Percentiles rank a stretch among this genome's conserved stretches.
These are phyloP conservation scores for Cylindrotheca fusiformis DNA, from an alignment of 108 stramenopile genomes.

Conservation along the genomic window DNA sequence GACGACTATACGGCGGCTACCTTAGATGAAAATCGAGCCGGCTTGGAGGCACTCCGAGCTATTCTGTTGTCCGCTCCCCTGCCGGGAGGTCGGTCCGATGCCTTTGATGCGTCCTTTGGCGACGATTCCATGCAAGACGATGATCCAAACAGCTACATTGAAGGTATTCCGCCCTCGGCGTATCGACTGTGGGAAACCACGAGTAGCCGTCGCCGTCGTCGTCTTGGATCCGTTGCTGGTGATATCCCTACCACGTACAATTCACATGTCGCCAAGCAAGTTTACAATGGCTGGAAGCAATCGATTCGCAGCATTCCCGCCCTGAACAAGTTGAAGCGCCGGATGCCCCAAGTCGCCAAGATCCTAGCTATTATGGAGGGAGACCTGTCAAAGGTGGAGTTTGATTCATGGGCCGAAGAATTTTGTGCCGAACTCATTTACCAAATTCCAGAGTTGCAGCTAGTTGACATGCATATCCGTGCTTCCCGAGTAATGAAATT, in stretches of 20 bases:
- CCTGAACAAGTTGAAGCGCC: constrained; percentile 23
- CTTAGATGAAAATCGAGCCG: constrained; percentile 48
- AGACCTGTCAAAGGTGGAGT: constrained; percentile 22
- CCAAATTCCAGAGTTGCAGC: constrained; percentile 48
- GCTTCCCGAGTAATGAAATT: constrained; percentile 48
- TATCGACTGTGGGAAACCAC: constrained; percentile 68
- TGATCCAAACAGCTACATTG: constrained; percentile 8
- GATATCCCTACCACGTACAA: constrained; percentile 50
- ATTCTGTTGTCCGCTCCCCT: constrained; percentile 70
- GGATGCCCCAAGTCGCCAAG: constrained; percentile 37
- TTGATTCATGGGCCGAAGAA: constrained; percentile 59
- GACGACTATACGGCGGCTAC: constrained; percentile 15
- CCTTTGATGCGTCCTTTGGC: constrained; percentile 38
- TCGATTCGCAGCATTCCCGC: constrained; percentile 16
- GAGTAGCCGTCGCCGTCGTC: neutral
- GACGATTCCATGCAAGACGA: constrained; percentile 2
- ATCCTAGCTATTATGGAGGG: constrained; percentile 40
- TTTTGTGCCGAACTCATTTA: constrained; percentile 71
- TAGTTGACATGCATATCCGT: constrained; percentile 54
- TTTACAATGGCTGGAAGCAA: constrained; percentile 54
- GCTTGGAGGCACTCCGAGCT: constrained; percentile 48
- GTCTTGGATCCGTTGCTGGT: too few species aligned
- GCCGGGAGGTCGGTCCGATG: constrained; percentile 68
- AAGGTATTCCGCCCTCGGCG: constrained; percentile 40
- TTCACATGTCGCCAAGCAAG: constrained; percentile 39